These are phyloP conservation scores for Aegle marmelos DNA, from an alignment of 345 rosid genomes.

Conservation along the genomic window DNA sequence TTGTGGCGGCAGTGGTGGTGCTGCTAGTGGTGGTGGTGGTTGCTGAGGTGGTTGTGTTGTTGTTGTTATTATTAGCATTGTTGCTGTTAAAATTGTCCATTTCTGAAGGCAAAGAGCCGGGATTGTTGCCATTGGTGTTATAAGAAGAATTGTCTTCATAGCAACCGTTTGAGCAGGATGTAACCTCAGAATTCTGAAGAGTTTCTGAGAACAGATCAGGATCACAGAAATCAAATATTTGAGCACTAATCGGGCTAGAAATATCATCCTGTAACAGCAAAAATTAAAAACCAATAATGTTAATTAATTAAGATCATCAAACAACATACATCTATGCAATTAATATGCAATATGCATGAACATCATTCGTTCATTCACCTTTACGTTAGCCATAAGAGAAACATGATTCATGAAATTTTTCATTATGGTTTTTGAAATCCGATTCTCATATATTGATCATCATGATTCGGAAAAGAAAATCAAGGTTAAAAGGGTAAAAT, in stretches of 20 bases:
- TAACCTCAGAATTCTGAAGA: constrained; percentile 65
- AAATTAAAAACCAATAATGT: neutral
- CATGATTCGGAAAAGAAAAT: constrained; percentile 8
- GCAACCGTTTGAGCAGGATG: constrained; percentile 54
- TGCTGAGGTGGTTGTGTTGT: constrained; percentile 5
- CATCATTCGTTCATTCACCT: neutral
- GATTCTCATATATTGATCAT: constrained; percentile 19
- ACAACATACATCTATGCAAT: neutral
- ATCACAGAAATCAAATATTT: constrained; percentile 58
- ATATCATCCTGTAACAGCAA: constrained; percentile 61
- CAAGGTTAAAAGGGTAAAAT: neutral
- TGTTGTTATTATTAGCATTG: constrained; percentile 29
- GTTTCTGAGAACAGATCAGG: constrained; percentile 61
- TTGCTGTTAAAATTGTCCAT: constrained; percentile 28
- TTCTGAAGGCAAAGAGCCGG: constrained; percentile 28
- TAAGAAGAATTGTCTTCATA: constrained; percentile 53
- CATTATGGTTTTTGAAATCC: constrained; percentile 19
- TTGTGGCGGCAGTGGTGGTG: constrained; percentile 14
- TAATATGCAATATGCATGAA: neutral
- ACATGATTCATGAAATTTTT: constrained; percentile 15
- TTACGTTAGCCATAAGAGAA: constrained; percentile 3
- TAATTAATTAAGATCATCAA: neutral
- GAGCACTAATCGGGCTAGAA: constrained; percentile 70
- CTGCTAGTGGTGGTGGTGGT: neutral
- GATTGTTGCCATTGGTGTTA: constrained; percentile 15